Base-by-base conservation (phyloP, 1,284 basidiomycete genomes). In the Butyriboletus appendiculatus region DNA sequence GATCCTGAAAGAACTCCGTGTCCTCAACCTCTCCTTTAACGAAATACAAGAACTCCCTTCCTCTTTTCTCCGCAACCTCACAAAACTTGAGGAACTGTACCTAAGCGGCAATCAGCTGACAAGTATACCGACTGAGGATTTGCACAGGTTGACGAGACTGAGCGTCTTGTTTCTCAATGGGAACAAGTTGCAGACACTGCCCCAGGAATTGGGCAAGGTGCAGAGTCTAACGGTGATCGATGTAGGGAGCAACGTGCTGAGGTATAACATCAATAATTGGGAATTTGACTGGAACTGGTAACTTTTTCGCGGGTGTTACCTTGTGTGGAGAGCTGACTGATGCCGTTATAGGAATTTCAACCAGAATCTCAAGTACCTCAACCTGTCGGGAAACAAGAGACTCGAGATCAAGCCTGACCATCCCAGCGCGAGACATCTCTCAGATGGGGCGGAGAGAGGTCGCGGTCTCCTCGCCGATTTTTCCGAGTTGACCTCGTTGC, bases 271-370 rank as follows among this genome's bases (percentile, higher is more conserved):
- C 62, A 92, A 94, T 65, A 99, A 99, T 68, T 96, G 90, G 90
- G 93, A 96, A 67, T 99, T 96, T 73, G 97, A 99, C 75, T 99
- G 96, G 96, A 99, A 99, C 72, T 99, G 97, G 97, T 95, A 60
- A 50, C 3, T 34, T 39, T 20, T 33, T 30, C 30, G 6, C n/a
- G 18, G 16, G 1, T 38, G 5, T 33, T 2, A 8, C n/a, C 26
- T 54, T 56, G 24, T 35, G 5, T 24, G 11, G 58, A 43, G 24
- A 24, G 33, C 35, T 24, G 26, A 48, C 54, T 54, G 52, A 53
- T 49, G 48, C 33, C 34, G 28, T 56, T 30, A n/a, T 59, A 96
- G 94, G 94, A 98, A 98, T 71, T 97, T 95, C 80, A 99, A 98
- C 71, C 86, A 87, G 58, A 90, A 92, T 60, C 81, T 99, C 56